Evolutionary conservation across 179 eudicot genomes (phyloP), one percentile per base, ranked within the genome.

Genomic region (Beta corolliflora): DNA sequence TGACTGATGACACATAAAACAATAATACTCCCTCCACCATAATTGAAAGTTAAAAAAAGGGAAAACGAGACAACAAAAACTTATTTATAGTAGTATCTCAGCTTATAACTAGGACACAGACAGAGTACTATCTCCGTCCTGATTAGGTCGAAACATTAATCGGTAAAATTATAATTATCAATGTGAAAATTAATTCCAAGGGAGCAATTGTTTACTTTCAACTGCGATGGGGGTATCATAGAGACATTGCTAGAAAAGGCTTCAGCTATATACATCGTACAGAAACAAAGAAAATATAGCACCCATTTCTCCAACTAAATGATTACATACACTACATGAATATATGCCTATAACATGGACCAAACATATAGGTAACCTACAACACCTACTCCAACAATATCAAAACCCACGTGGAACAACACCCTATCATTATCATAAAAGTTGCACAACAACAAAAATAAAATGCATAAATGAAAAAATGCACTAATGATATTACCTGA

Each of bases 401-500:
- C 12, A 69, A 44, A 69, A 21, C 25, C 13, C n/a, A 36, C 5
- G 4, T 21, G 3, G 66, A 10, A 25, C 19, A 67, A 21, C 7
- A 23, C 25, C 69, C 19, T 7, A 65, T 19, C 44, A 64, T 13
- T 31, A 36, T 36, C 75, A 72, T 72, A 41, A 72, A 46, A 70
- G 11, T 50, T 25, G 60, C 25, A 73, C 46, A 54, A 12, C 56
- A 56, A 31, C 23, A 29, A 74, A 36, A 16, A 75, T 58, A 52
- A 18, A 53, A 52, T 25, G 7, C 31, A 66, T 59, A 25, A 36
- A 14, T 23, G 3, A 41, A 41, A 73, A 77, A 53, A 31, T 56
- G 70, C 29, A n/a, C 23, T 1, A 36, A 53, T 18, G 9, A n/a
- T 63, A 52, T 77, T 90, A 92, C 99, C 99, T 90, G 67, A 71